Percentiles rank a stretch among this genome's conserved stretches.
Evolutionary conservation across 2,329 filamentous ascomycete genomes (phyloP).

Genomic region (Phialophora expanda): DNA sequence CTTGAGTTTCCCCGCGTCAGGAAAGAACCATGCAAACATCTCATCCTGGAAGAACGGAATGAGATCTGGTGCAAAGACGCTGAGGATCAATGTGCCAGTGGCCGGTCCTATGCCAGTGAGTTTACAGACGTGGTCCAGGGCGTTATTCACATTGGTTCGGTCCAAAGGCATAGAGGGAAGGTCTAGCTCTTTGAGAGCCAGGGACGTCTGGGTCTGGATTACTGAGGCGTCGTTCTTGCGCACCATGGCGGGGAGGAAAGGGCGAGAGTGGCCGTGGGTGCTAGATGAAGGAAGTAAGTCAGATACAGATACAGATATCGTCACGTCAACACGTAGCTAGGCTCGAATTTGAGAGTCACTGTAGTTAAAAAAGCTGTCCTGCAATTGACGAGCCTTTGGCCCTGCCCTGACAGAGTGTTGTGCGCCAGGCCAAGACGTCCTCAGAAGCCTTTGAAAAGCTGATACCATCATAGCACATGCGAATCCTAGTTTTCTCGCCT

Average conservation of each 20-base stretch:
- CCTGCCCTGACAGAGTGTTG: neutral
- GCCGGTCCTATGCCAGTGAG: constrained; percentile 51
- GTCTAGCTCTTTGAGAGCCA: constrained; percentile 18
- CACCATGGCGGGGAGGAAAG: constrained; percentile 49
- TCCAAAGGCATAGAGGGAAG: neutral
- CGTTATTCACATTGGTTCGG: constrained; percentile 25
- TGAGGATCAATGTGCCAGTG: constrained; percentile 51
- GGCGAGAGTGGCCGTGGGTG: constrained; percentile 50
- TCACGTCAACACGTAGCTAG: neutral
- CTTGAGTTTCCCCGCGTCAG: constrained; percentile 46
- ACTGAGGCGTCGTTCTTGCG: constrained; percentile 44
- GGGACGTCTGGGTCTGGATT: constrained; percentile 39
- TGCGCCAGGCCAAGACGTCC: neutral
- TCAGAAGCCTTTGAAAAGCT: neutral
- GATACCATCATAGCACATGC: neutral
- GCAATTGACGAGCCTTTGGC: neutral
- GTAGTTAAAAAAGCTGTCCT: neutral
- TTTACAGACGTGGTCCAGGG: constrained; percentile 45
- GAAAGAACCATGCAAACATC: constrained; percentile 49
- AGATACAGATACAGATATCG: neutral
- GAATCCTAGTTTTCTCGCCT: neutral
- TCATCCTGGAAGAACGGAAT: constrained; percentile 54
- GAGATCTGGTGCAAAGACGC: constrained; percentile 41
- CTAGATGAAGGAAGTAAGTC: constrained; percentile 21
- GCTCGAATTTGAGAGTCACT: neutral